phyloP scores from a whole-genome alignment of 2,329 filamentous ascomycete species.

The Fusarium annulatum region DNA sequence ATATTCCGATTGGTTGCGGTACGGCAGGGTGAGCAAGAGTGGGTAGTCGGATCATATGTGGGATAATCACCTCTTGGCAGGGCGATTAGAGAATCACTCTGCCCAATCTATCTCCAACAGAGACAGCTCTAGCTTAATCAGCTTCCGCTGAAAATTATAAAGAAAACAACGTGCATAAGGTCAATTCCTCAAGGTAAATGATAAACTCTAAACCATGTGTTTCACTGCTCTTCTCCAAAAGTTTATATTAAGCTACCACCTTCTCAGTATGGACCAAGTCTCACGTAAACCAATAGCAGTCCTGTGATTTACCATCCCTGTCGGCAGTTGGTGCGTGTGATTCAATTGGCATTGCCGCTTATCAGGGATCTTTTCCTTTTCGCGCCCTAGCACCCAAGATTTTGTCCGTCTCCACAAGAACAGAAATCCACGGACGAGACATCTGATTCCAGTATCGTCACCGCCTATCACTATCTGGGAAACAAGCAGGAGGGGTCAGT shows the following conservation, averaged over 20 bases:
- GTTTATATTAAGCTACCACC: constrained; percentile 26
- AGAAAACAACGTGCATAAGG: background rate
- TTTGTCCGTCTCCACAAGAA: constrained; percentile 27
- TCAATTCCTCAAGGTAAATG: background rate
- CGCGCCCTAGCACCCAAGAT: background rate
- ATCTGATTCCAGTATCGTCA: constrained; percentile 23
- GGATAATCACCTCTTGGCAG: constrained; percentile 25
- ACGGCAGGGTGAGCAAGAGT: background rate
- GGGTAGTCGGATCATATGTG: constrained; percentile 29
- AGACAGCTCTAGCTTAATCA: background rate
- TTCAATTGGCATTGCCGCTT: constrained; percentile 16
- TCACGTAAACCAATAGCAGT: constrained; percentile 25
- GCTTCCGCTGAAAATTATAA: background rate
- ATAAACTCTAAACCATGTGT: background rate
- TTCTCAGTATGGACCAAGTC: constrained; percentile 13
- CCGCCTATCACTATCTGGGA: constrained; percentile 34
- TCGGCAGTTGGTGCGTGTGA: constrained; percentile 32
- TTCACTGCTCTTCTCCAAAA: constrained; percentile 1
- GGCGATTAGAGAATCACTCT: background rate
- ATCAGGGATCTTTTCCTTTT: constrained; percentile 17
- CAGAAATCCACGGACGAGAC: constrained; percentile 9
- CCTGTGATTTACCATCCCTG: constrained; percentile 26
- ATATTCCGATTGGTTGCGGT: constrained; percentile 23
- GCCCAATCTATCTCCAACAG: constrained; percentile 3
- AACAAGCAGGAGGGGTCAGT: background rate